Evolutionary conservation across 768 basidiomycete genomes (phyloP).

Genomic region (Boletus fagicola): DNA sequence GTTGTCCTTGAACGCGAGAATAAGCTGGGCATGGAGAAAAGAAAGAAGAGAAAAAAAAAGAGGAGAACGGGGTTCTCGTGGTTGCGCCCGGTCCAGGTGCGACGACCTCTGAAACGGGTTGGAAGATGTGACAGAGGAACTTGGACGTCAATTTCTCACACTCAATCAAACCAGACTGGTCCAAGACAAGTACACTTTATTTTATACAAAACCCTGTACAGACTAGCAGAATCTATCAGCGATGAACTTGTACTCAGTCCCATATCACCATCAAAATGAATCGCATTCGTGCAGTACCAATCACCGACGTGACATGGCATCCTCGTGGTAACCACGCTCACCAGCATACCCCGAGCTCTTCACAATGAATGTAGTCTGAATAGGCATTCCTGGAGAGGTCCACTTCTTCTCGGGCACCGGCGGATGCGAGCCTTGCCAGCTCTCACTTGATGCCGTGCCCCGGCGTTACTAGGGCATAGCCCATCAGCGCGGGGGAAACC

Average conservation of each 20-base stretch:
- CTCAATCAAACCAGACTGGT: neutral
- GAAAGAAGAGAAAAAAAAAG: neutral
- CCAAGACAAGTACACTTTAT: no score
- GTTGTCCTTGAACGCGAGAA: constrained; percentile 69
- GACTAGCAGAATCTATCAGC: no score
- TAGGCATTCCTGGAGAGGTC: no score
- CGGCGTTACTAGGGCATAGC: neutral
- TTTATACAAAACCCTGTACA: no score
- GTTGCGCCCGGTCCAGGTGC: constrained; percentile 8
- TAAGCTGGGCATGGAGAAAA: constrained; percentile 62
- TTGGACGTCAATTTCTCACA: constrained; percentile 29
- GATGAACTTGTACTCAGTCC: no score
- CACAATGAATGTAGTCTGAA: neutral
- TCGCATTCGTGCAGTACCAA: neutral
- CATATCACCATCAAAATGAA: neutral
- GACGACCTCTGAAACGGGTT: constrained; percentile 21
- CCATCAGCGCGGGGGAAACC: neutral
- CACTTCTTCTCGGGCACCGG: neutral
- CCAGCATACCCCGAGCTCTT: neutral
- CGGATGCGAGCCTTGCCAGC: no score
- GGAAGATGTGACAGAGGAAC: neutral
- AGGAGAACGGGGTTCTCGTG: constrained; percentile 5
- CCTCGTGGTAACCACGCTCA: neutral
- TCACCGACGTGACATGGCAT: neutral
- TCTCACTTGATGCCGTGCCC: neutral